Base-by-base conservation (phyloP, 169 alveolate species). In the Babesia bovis region DNA sequence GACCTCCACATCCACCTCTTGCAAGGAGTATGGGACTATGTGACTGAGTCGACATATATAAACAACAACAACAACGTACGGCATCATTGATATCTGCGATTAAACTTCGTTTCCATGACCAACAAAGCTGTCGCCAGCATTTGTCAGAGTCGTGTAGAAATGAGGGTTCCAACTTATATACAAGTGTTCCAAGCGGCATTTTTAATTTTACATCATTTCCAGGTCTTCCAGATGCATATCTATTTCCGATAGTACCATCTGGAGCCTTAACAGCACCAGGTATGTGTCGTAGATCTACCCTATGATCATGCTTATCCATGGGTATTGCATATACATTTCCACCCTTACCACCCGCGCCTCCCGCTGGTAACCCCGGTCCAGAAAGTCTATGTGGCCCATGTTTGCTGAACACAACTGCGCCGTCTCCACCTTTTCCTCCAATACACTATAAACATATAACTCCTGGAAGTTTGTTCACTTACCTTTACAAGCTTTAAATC, bases 361-460 rank as follows among this genome's bases (percentile, higher is more conserved):
- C 87, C 4, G 59, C 61, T n/a, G 87, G 87, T 17, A 78, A 65
- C 32, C 87, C 87, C 4, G 87, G 87, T 1, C 87, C 87, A n/a
- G 69, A 26, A 33, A 67, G 66, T 45, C 58, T 55, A 47, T 78
- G 87, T n/a, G 87, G 60, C 3, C 84, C 82, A 53, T 78, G 87
- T 25, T 67, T 69, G 42, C 82, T 63, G 60, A 68, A 78, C 3
- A 63, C 68, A 0, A 78, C 25, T 7, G 77, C 83, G 3, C 87
- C 87, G 47, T 78, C 83, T 10, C 87, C 87, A 3, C 87, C 87
- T 26, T 30, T 78, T 5, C 87, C 87, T 0, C 83, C 87, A 36
- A 26, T 78, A 23, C 82, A 68, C 87, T 78, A 63, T 15, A 25
- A 36, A 4, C 4, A 10, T 28, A 4, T n/a, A 23, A 23, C 3